Evolutionary conservation across 371 early-diverging fungal species (phyloP), one percentile per base, ranked within the genome.

Genomic region (Mucor ambiguus): DNA sequence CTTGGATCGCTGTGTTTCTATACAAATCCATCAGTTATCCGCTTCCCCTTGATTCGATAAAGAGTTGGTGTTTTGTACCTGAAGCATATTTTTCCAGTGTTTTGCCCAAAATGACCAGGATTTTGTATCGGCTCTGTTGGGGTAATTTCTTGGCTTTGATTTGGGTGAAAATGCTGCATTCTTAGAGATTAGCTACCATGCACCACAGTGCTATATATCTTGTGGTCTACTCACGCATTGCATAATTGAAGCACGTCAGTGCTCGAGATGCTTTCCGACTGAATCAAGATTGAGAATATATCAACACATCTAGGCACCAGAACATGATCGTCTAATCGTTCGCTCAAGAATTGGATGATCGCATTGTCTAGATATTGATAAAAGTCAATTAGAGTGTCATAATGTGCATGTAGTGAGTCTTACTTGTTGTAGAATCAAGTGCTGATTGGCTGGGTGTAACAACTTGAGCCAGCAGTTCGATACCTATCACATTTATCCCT

Each of bases 401-500:
- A 4, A 28, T 6, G 6, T 10, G 22, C 24, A 26, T 28, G 5
- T 14, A 16, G 14, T 28, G 12, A 28, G 4, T 16, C 11, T 63
- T 67, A 77, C 77, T 69, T 58, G 74, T 62, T 24, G 43, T 8
- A 22, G 59, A 56, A 41, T 74, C 61, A 26, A 77, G 55, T 11
- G 65, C 43, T 10, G 67, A 57, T 38, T 68, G 70, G 60, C 75
- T 72, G 38, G 75, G 78, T 44, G 61, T 52, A 12, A 75, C 67
- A 16, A 74, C 61, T 63, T 74, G 75, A 3, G 75, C 70, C 22
- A 75, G 63, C 33, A 77, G 54, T 26, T 72, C 70, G 26, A 70
- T 58, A 60, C 78, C 78, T 77, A 60, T 58, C 8, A 4, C 14
- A 38, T 22, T 2, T 26, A 49, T 29, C 33, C 33, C 56, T 29